Percentiles rank a stretch among this genome's conserved stretches.
These are phyloP conservation scores for Aspergillus ostianus DNA, from an alignment of 495 filamentous ascomycete species.

Conservation along the genomic window DNA sequence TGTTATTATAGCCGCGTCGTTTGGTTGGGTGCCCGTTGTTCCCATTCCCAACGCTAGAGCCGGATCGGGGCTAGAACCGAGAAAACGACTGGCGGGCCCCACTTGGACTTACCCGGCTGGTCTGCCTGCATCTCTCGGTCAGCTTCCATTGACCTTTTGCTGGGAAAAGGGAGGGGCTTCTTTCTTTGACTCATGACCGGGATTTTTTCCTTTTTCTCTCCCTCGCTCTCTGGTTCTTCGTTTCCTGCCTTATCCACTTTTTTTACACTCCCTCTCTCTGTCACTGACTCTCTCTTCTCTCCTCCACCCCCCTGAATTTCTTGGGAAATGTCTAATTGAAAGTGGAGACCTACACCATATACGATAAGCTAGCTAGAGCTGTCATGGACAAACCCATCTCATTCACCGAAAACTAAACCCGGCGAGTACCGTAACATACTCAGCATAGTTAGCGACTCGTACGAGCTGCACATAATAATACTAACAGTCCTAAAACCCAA, in stretches of 20 bases:
- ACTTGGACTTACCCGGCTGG: constrained; percentile 11
- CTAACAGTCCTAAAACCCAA: too few species aligned
- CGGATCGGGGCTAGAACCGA: neutral
- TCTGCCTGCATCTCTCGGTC: constrained; percentile 8
- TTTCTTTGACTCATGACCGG: neutral
- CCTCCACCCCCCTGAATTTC: neutral
- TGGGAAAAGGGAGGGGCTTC: neutral
- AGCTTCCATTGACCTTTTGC: neutral
- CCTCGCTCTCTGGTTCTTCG: neutral
- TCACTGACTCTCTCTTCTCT: neutral
- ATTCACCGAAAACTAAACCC: neutral
- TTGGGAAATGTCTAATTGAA: neutral
- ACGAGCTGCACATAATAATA: too few species aligned
- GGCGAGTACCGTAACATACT: too few species aligned
- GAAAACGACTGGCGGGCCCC: neutral
- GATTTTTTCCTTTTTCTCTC: neutral
- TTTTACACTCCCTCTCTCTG: neutral
- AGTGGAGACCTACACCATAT: neutral
- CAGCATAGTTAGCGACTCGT: too few species aligned
- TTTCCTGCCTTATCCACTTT: neutral
- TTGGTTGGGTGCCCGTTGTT: neutral
- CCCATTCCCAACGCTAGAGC: neutral
- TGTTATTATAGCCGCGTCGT: neutral
- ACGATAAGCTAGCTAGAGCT: neutral
- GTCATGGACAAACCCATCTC: neutral